These are phyloP conservation scores for Chaetomium strumarium DNA, from an alignment of 2,329 filamentous ascomycete genomes.

Conservation along the genomic window DNA sequence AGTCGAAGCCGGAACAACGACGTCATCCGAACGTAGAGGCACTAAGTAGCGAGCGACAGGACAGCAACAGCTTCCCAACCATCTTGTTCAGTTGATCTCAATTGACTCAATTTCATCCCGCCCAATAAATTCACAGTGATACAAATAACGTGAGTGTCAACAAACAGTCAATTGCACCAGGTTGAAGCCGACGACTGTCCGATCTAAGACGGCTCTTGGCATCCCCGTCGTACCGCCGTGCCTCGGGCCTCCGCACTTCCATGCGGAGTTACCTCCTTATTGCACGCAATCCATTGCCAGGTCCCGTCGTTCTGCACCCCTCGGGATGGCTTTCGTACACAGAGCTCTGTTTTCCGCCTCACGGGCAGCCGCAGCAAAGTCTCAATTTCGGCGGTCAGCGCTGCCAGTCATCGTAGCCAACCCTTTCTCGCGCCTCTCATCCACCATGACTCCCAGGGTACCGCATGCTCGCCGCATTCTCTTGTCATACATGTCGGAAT, in stretches of 20 bases:
- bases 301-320: background rate
- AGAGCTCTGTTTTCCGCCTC: slow-evolving; percentile 25
- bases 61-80: no score
- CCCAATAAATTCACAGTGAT: background rate
- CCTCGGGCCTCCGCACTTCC: slow-evolving; percentile 5
- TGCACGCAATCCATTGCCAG: background rate
- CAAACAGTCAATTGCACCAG: no score
- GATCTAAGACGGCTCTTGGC: slow-evolving; percentile 6
- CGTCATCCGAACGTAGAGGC: slow-evolving; percentile 18
- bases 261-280: background rate
- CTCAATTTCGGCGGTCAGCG: slow-evolving; percentile 27
- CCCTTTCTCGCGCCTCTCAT: slow-evolving; percentile 31
- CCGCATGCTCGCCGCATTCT: background rate
- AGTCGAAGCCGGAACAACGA: background rate
- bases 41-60: background rate
- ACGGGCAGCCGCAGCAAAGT: slow-evolving; percentile 22
- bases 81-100: background rate
- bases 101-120: background rate
- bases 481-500: background rate
- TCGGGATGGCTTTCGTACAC: slow-evolving; percentile 22
- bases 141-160: no score
- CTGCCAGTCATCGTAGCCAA: slow-evolving; percentile 22
- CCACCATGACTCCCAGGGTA: slow-evolving; percentile 45
- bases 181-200: background rate
- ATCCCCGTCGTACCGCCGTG: background rate